These are phyloP conservation scores for Clavariopsis aquatica DNA, from an alignment of 495 filamentous ascomycete species.

Conservation along the genomic window DNA sequence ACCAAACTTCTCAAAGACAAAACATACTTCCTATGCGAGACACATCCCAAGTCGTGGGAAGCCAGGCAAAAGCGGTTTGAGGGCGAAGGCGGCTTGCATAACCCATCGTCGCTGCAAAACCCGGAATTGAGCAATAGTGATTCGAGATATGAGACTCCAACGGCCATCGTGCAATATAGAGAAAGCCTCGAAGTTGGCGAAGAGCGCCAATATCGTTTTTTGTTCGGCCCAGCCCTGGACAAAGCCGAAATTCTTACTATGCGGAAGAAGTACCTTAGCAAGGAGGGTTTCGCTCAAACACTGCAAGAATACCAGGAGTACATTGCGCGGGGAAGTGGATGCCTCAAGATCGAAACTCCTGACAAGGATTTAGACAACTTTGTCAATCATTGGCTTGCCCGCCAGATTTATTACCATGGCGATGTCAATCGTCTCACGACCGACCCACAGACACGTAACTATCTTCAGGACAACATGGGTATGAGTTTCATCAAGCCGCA, in stretches of 20 bases:
- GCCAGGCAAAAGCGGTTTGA: constrained; percentile 55
- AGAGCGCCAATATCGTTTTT: constrained; percentile 53
- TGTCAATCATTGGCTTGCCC: constrained; percentile 60
- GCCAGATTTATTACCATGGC: constrained; percentile 60
- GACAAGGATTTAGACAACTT: constrained; percentile 60
- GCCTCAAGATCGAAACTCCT: constrained; percentile 55
- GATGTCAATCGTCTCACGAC: constrained; percentile 61
- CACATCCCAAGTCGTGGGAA: constrained; percentile 53
- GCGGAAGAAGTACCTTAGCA: constrained; percentile 53
- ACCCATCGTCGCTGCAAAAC: constrained; percentile 48
- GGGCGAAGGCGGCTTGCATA: constrained; percentile 58
- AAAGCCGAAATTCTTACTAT: constrained; percentile 53
- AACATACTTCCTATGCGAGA: constrained; percentile 59
- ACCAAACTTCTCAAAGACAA: constrained; percentile 60
- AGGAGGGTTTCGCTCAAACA: constrained; percentile 50
- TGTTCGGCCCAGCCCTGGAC: constrained; percentile 57
- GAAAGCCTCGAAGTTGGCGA: constrained; percentile 46
- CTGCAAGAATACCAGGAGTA: constrained; percentile 52
- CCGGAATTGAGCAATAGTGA: constrained; percentile 48
- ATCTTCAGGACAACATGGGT: constrained; percentile 62
- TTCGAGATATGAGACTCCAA: constrained; percentile 58
- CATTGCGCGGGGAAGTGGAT: constrained; percentile 53
- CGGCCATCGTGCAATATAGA: constrained; percentile 56
- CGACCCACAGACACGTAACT: constrained; percentile 60
- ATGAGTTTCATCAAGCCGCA: constrained; percentile 59